A percentile compares a stretch with the other conserved stretches of the same genome.
Conservation (phyloP, 2,329 filamentous ascomycete genomes). For the Fusarium coffeatum region DNA sequence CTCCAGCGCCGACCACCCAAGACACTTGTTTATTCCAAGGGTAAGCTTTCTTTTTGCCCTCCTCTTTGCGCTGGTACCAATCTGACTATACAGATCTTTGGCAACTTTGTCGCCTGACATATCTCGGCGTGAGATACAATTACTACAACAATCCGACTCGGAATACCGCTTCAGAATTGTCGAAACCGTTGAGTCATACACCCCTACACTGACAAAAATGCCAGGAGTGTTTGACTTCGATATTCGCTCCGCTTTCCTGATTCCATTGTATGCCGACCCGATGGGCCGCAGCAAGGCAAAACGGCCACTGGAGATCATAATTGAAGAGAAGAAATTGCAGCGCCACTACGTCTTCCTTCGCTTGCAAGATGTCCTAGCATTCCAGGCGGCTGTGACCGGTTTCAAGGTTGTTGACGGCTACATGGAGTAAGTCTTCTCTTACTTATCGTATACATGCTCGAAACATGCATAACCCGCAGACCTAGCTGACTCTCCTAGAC, state of each 20-base stretch:
- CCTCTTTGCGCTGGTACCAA: not conserved
- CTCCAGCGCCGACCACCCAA: accelerated
- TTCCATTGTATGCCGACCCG: not conserved
- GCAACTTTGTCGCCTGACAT: not conserved
- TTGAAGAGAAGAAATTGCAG: not conserved
- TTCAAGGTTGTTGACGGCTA: not conserved
- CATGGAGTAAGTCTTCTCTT: not conserved
- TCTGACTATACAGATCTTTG: not conserved
- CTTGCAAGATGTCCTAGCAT: not conserved
- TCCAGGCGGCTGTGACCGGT: not conserved
- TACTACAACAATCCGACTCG: not conserved
- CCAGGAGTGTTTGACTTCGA: not conserved
- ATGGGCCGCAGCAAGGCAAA: not conserved
- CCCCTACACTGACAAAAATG: accelerated
- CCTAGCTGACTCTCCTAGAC: not conserved
- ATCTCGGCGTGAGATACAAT: not conserved
- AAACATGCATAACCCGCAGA: not conserved
- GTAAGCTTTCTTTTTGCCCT: not conserved
- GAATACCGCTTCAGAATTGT: not conserved
- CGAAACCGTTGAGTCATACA: not conserved
- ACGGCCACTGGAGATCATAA: not conserved
- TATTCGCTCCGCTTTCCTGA: not conserved
- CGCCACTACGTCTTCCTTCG: not conserved
- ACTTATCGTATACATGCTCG: not conserved
- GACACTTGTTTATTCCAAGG: not conserved